Base-by-base conservation (phyloP, 768 basidiomycete genomes). In the Mycena venus region DNA sequence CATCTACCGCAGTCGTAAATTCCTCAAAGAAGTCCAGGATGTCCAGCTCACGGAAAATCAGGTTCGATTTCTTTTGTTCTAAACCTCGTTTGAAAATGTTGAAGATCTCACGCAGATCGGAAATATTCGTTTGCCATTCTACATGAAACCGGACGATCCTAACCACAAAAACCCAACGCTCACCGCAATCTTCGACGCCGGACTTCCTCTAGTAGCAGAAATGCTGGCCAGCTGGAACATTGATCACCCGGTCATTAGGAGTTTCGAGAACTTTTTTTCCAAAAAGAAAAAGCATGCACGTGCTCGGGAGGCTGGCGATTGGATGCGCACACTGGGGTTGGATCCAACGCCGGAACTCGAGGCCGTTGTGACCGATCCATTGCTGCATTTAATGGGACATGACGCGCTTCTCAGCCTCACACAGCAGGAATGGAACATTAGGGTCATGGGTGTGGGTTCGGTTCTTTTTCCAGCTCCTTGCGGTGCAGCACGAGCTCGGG, bases 331-430 rank as follows among this genome's bases (percentile, higher is more conserved):
- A 1, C 14, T 59, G 3, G 56, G 68, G 4, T 55, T 62, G 49
- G 34, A n/a, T 62, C 59, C 49, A 12, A 70, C 60, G 4, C 67
- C 58, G 2, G 68, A 62, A 25, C 60, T 62, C 4, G 67, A 68
- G 53, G 68, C 29, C 0, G 60, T 60, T 23, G 19, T 69, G 3
- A 11, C 17, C 7, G 55, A 31, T 21, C 51, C 61, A 27, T 62
- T 53, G 64, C 4, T 8, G 2, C 4, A 11, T 25, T 29, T 56
- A 11, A 32, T 62, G 34, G n/a, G 19, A 0, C 32, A 62, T 23
- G 3, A 27, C 1, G 19, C 11, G 10, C 49, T 62, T 5, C 3
- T 27, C 5, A 1, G 56, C 23, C 32, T 70, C 23, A 17, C 11
- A 23, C 42, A 62, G 15, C 11, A 14, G 7, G 62, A 64, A 25